These are phyloP conservation scores for Aspergillus ibericus DNA, from an alignment of 2,329 filamentous ascomycete species.

Conservation along the genomic window DNA sequence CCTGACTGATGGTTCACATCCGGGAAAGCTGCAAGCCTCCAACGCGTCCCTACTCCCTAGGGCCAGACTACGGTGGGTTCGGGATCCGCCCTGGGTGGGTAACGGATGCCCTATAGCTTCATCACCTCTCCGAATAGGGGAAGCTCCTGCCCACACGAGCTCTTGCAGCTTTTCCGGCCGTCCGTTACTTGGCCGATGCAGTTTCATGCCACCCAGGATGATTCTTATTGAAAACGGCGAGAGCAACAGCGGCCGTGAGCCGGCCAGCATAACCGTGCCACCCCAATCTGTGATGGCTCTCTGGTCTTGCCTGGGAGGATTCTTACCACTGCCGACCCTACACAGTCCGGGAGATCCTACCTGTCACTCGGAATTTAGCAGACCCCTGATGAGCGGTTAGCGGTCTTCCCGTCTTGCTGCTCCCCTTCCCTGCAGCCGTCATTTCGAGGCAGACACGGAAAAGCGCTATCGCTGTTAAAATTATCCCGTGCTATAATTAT, in stretches of 20 bases:
- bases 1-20: slow-evolving; percentile 15
- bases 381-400: slow-evolving; percentile 12
- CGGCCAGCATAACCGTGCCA: neutral
- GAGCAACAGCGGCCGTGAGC: neutral
- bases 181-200: neutral
- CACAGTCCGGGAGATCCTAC: slow-evolving; percentile 7
- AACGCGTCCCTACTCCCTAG: slow-evolving; percentile 10
- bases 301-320: neutral
- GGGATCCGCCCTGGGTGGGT: slow-evolving; percentile 23
- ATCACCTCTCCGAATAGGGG: slow-evolving; percentile 17
- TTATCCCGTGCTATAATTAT: slow-evolving; percentile 13
- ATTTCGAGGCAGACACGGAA: slow-evolving; percentile 1
- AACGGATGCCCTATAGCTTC: slow-evolving; percentile 19
- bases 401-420: slow-evolving; percentile 1
- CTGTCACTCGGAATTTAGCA: slow-evolving; percentile 14
- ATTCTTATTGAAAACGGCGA: neutral
- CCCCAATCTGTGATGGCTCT: neutral
- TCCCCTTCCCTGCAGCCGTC: slow-evolving; percentile 10
- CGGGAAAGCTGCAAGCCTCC: slow-evolving; percentile 7
- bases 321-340: neutral
- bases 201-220: neutral
- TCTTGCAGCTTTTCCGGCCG: slow-evolving; percentile 6
- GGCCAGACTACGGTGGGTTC: slow-evolving; percentile 14
- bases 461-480: slow-evolving; percentile 7
- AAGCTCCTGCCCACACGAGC: slow-evolving; percentile 18